Evolutionary conservation across 305 asterid genomes (phyloP).

Genomic region (Euphrasia arctica): DNA sequence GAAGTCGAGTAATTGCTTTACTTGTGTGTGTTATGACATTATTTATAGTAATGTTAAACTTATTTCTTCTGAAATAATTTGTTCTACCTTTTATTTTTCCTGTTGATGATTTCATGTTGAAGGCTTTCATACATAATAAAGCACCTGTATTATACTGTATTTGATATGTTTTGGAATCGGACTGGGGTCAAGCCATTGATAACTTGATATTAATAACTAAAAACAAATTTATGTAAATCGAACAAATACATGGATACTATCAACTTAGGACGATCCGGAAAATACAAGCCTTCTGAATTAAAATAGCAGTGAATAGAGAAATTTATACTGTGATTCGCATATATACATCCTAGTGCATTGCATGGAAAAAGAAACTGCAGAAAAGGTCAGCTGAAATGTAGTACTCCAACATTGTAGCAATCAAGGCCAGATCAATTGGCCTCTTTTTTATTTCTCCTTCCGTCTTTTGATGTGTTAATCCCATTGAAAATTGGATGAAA

Average conservation of each 20-base stretch:
- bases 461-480: background rate
- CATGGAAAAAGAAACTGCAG: background rate
- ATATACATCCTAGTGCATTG: background rate
- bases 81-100: too few species aligned
- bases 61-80: background rate
- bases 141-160: too few species aligned
- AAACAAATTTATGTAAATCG: too few species aligned
- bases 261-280: background rate
- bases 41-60: background rate
- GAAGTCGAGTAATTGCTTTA: slow-evolving; percentile 21
- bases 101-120: too few species aligned
- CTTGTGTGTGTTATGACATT: slow-evolving; percentile 5
- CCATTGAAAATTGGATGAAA: slow-evolving; percentile 1
- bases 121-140: too few species aligned
- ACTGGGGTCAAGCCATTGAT: background rate
- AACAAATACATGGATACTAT: too few species aligned
- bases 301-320: background rate
- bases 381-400: background rate
- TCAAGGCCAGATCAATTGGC: background rate
- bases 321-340: background rate
- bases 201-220: too few species aligned
- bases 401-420: background rate
- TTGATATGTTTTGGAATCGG: background rate
- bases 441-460: slow-evolving; percentile 4
- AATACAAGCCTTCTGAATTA: background rate